Conservation (phyloP, 306 rosid genomes). For the Sechiopsis laciniata region DNA sequence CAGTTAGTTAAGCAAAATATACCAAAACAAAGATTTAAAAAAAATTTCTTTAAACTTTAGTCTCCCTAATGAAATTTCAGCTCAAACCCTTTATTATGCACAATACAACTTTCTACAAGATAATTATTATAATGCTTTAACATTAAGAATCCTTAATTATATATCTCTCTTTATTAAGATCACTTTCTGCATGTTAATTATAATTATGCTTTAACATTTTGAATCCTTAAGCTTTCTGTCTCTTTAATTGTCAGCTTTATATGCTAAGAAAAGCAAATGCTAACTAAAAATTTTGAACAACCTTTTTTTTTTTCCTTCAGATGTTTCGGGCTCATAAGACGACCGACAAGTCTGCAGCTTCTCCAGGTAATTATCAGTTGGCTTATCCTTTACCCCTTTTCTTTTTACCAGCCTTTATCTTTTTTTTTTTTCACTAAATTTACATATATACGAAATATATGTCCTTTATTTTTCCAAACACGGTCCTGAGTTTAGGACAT, state of each 20-base stretch:
- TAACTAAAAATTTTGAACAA: no score
- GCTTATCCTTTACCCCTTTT: conserved; percentile 5
- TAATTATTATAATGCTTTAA: neutral
- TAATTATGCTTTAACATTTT: conserved; percentile 10
- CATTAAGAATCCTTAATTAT: neutral
- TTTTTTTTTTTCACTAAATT: neutral
- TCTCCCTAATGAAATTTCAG: neutral
- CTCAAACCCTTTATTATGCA: neutral
- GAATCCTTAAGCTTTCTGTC: conserved; percentile 1
- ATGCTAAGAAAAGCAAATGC: conserved; percentile 1
- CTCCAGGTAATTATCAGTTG: conserved; percentile 16
- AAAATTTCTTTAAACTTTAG: neutral
- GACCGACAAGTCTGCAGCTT: conserved; percentile 9
- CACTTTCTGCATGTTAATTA: conserved; percentile 6
- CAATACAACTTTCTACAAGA: neutral
- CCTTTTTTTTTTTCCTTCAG: neutral
- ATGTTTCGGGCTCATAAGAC: conserved; percentile 16
- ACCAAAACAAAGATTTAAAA: neutral
- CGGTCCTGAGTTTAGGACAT: neutral
- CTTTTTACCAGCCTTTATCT: conserved; percentile 15
- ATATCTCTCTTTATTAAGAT: neutral
- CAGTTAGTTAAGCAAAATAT: neutral
- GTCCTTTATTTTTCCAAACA: neutral
- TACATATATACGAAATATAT: neutral
- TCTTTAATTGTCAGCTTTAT: conserved; percentile 4